phyloP scores from a whole-genome alignment of 768 basidiomycete species.

The Suillus lakei region DNA sequence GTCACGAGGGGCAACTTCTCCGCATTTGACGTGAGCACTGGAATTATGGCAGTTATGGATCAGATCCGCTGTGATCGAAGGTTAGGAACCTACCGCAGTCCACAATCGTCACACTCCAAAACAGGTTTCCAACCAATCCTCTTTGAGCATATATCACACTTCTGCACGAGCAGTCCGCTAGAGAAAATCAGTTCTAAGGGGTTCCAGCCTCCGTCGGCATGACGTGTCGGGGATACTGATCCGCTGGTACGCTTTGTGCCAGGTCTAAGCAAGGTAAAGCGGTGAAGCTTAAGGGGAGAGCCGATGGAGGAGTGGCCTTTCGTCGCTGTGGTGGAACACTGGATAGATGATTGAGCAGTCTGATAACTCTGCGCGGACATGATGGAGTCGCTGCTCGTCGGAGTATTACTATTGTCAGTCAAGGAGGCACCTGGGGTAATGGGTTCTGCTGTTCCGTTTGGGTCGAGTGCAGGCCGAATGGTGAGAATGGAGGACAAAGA shows the following conservation, averaged over 20 bases:
- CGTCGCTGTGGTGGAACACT: conserved; percentile 67
- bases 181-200: conserved; percentile 82
- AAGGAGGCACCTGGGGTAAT: conserved; percentile 42
- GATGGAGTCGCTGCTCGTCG: conserved; percentile 49
- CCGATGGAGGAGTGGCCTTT: conserved; percentile 77
- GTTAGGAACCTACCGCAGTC: conserved; percentile 57
- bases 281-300: conserved; percentile 67
- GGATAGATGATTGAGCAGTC: conserved; percentile 56
- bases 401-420: conserved; percentile 38
- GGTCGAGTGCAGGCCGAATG: conserved; percentile 59
- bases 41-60: conserved; percentile 17
- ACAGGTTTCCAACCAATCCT: conserved; percentile 86
- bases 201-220: conserved; percentile 59
- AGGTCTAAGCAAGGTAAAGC: conserved; percentile 87
- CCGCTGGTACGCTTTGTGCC: conserved; percentile 59
- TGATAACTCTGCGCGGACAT: conserved; percentile 66
- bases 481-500: conserved; percentile 78
- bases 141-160: conserved; percentile 84
- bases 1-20: conserved; percentile 79
- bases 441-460: conserved; percentile 47
- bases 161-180: conserved; percentile 69
- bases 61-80: conserved; percentile 8
- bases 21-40: conserved; percentile 88
- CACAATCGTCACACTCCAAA: conserved; percentile 89
- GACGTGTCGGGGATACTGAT: conserved; percentile 33